Evolutionary conservation across 2,329 filamentous ascomycete genomes (phyloP).

Genomic region (Penicillium griseofulvum): DNA sequence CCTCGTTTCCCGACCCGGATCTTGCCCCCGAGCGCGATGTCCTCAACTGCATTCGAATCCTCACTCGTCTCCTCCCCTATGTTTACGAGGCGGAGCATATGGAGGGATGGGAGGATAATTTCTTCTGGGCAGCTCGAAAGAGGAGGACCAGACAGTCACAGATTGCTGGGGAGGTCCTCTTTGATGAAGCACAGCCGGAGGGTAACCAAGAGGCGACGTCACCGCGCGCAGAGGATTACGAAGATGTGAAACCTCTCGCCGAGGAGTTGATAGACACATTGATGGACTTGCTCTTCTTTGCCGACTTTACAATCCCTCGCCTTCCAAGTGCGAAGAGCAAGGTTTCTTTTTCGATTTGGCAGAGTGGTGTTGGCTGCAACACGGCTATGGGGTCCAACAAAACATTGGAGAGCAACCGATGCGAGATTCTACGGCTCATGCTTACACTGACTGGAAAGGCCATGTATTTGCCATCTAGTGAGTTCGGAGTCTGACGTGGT

Average conservation of each 20-base stretch:
- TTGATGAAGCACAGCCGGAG: constrained; percentile 68
- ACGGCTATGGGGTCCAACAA: constrained; percentile 82
- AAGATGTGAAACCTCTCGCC: constrained; percentile 80
- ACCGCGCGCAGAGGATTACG: constrained; percentile 61
- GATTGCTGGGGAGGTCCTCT: constrained; percentile 73
- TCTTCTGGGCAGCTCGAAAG: constrained; percentile 81
- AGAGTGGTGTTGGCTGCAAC: constrained; percentile 95
- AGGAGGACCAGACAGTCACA: constrained; percentile 67
- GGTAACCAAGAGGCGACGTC: constrained; percentile 49
- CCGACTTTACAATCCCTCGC: constrained; percentile 79
- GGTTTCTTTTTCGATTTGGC: constrained; percentile 93
- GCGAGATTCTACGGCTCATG: constrained; percentile 81
- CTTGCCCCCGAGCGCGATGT: constrained; percentile 79
- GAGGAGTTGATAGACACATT: constrained; percentile 91
- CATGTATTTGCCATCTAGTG: constrained; percentile 83
- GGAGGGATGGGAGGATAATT: constrained; percentile 80
- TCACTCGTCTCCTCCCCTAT: constrained; percentile 86
- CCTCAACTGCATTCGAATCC: constrained; percentile 90
- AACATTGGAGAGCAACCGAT: constrained; percentile 88
- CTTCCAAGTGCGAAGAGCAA: constrained; percentile 70
- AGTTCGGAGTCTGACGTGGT: constrained; percentile 20
- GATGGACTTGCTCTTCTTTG: constrained; percentile 85
- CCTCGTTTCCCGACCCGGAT: constrained; percentile 83
- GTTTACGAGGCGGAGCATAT: constrained; percentile 86
- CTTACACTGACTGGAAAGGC: constrained; percentile 84